These are phyloP conservation scores for Ganoderma boninense DNA, from an alignment of 1,284 basidiomycete species.

Conservation along the genomic window DNA sequence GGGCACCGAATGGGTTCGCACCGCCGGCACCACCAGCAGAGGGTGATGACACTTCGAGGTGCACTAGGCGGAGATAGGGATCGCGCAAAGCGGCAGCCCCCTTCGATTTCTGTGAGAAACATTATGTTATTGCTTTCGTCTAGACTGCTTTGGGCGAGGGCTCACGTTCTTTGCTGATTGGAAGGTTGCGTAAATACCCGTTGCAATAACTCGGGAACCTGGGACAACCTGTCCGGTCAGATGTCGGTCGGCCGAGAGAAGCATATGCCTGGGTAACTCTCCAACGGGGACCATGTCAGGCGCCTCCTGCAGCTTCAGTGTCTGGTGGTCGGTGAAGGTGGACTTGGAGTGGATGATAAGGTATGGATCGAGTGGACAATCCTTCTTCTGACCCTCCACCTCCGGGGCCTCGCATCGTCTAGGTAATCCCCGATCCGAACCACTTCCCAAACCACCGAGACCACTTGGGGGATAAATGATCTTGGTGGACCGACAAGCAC, in stretches of 20 bases:
- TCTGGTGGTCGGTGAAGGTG: slow-evolving; percentile 95
- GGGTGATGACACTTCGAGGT: slow-evolving; percentile 88
- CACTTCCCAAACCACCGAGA: slow-evolving; percentile 86
- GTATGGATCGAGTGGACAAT: slow-evolving; percentile 96
- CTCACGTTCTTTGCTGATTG: slow-evolving; percentile 84
- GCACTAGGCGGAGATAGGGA: slow-evolving; percentile 93
- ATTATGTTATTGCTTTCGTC: slow-evolving; percentile 2
- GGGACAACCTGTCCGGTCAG: slow-evolving; percentile 93
- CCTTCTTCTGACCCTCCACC: slow-evolving; percentile 83
- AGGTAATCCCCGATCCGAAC: slow-evolving; percentile 84
- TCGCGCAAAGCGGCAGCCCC: slow-evolving; percentile 89
- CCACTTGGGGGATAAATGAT: slow-evolving; percentile 84
- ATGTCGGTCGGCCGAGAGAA: slow-evolving; percentile 91
- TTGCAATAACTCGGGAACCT: slow-evolving; percentile 93
- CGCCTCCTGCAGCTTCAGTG: slow-evolving; percentile 97
- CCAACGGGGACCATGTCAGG: slow-evolving; percentile 99
- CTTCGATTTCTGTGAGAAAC: slow-evolving; percentile 66
- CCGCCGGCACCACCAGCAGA: slow-evolving; percentile 71
- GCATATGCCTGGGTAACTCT: slow-evolving; percentile 96
- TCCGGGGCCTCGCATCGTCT: slow-evolving; percentile 84
- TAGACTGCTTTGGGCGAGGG: slow-evolving; percentile 18
- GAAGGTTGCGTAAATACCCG: slow-evolving; percentile 98
- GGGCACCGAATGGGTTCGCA: slow-evolving; percentile 81
- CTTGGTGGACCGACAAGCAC: slow-evolving; percentile 88
- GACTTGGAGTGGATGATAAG: slow-evolving; percentile 97